These are phyloP conservation scores for Xylariaceae sp. DNA, from an alignment of 2,329 filamentous ascomycete species.

Conservation along the genomic window DNA sequence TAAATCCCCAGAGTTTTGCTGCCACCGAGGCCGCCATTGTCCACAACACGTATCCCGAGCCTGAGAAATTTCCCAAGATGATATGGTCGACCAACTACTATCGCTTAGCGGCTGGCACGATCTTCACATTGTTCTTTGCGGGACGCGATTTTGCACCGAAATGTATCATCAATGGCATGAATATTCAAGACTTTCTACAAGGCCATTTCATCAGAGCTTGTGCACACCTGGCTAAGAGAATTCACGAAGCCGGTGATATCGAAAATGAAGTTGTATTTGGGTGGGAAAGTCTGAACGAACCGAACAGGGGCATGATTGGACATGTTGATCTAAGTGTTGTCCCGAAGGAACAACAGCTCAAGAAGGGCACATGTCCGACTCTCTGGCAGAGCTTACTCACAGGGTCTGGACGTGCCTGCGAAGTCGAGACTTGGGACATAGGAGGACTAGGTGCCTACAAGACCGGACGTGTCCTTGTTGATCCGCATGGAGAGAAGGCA, in stretches of 20 bases:
- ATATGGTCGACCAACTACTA: constrained; percentile 98
- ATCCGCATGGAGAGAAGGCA: constrained; percentile 77
- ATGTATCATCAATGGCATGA: constrained; percentile 87
- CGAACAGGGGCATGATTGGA: constrained; percentile 81
- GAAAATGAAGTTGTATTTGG: constrained; percentile 84
- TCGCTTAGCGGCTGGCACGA: constrained; percentile 76
- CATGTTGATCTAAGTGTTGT: constrained; percentile 75
- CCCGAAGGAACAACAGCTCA: constrained; percentile 80
- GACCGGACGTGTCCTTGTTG: constrained; percentile 73
- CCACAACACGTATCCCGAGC: constrained; percentile 86
- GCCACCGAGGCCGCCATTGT: constrained; percentile 88
- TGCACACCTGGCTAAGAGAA: constrained; percentile 72
- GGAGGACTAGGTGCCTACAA: constrained; percentile 89
- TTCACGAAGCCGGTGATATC: constrained; percentile 84
- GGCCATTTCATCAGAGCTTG: constrained; percentile 78
- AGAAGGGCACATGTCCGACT: constrained; percentile 89
- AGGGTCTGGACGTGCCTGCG: constrained; percentile 84
- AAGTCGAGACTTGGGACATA: constrained; percentile 90
- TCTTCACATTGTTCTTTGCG: constrained; percentile 92
- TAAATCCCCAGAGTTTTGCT: constrained; percentile 80
- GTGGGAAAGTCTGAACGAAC: constrained; percentile 96
- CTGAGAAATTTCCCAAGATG: constrained; percentile 91
- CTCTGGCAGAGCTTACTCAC: constrained; percentile 90
- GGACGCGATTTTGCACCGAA: constrained; percentile 91
- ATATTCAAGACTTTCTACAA: constrained; percentile 94